Evolutionary conservation across 2,329 filamentous ascomycete genomes (phyloP), one percentile per base, ranked within the genome.

Genomic region (Clonostachys rosea): DNA sequence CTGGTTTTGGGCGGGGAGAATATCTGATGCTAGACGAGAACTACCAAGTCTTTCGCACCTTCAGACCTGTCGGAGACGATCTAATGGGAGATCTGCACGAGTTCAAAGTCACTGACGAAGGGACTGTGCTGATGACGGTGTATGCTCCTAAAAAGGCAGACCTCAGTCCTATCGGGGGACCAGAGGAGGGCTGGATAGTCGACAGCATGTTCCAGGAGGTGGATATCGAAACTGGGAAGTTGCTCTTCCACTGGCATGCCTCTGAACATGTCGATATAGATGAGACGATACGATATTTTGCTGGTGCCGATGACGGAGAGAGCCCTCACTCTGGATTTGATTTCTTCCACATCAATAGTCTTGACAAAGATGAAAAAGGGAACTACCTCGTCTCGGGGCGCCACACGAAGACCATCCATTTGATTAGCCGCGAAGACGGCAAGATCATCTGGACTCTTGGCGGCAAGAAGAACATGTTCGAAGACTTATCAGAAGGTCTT

Each of bases 261-360:
- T 58, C 54, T 2, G 56, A 67, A 14, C 58, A 66, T 49, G 62
- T 64, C n/a, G 30, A 46, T 3, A 34, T 56, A 24, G 33, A 41
- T 14, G 49, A 54, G n/a, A 55, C 45, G 34, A 43, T 52, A n/a
- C 46, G 50, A 18, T 34, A 44, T 3, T 45, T 52, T n/a, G 48
- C 51, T n/a, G 49, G 54, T 16, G 17, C 41, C 2, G 44, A 45
- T 35, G 36, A 39, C 18, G 46, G 46, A 13, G 20, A 30, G 11
- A 34, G 14, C 30, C 14, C 20, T 18, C 49, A 52, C 17, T 59
- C 60, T 5, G 56, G 50, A 24, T 81, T 75, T 61, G 77, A 82
- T 56, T 79, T 71, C 50, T 80, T 79, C 56, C 76, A 80, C 57
- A 72, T 81, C 59, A 79, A 81, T 60, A 75, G 74, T 35, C 62